These are phyloP conservation scores for Leccinum subrobustum DNA, from an alignment of 1,284 basidiomycete species.

Conservation along the genomic window DNA sequence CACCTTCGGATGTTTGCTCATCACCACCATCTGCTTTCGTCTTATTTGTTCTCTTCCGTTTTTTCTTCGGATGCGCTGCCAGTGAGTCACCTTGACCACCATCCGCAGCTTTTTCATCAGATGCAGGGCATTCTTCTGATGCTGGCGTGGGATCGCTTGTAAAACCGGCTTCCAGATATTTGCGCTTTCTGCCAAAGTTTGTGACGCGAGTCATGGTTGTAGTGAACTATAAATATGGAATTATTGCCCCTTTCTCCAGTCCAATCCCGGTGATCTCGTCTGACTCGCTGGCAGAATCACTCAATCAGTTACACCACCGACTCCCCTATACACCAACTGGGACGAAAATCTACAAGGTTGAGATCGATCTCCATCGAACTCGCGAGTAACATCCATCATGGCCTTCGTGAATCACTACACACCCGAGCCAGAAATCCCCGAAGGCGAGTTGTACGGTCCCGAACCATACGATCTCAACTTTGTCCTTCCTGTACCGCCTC, in stretches of 20 bases:
- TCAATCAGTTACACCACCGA: too few relatives aligned
- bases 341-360: background rate
- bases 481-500: constrained; percentile 10
- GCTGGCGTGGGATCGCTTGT: constrained; percentile 14
- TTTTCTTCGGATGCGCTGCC: constrained; percentile 39
- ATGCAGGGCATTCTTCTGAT: constrained; percentile 2
- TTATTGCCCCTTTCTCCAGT: background rate
- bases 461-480: constrained; percentile 30
- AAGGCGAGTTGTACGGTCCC: constrained; percentile 22
- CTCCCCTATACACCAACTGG: too few relatives aligned
- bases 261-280: background rate
- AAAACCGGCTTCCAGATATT: constrained; percentile 66
- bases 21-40: constrained; percentile 21
- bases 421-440: constrained; percentile 9
- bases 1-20: constrained; percentile 9
- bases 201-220: constrained; percentile 68
- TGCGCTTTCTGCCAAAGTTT: constrained; percentile 68
- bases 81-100: constrained; percentile 12
- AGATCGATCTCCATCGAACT: background rate
- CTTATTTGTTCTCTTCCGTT: constrained; percentile 40
- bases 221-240: background rate
- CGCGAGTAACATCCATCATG: constrained; percentile 7
- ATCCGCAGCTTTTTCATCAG: constrained; percentile 1
- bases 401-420: constrained; percentile 18
- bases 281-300: too few relatives aligned